A percentile compares a stretch with the other conserved stretches of the same genome.
These are phyloP conservation scores for Syzygium jambos DNA, from an alignment of 345 rosid genomes.

Conservation along the genomic window DNA sequence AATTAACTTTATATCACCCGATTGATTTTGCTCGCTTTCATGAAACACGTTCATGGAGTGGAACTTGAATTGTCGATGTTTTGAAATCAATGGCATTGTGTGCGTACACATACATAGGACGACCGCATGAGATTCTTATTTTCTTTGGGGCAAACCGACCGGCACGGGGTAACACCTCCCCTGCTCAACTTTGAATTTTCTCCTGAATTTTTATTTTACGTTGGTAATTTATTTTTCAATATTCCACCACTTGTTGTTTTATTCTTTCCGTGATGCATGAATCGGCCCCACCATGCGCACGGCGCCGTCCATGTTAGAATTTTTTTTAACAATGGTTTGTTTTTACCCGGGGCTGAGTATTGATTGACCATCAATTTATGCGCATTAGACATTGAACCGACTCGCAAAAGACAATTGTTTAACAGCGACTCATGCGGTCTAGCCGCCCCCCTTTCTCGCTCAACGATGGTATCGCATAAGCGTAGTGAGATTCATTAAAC, in stretches of 20 bases:
- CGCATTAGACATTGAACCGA: not conserved
- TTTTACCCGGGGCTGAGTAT: not conserved
- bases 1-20: not conserved
- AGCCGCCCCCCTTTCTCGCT: not conserved
- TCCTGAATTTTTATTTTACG: not conserved
- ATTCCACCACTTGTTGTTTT: not conserved
- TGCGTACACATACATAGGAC: no score
- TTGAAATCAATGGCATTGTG: no score
- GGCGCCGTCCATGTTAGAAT: not conserved
- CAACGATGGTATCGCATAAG: not conserved
- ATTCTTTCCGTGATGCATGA: not conserved
- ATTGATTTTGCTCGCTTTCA: no score
- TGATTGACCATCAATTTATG: not conserved
- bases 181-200: not conserved
- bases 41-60: not conserved
- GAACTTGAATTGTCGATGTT: no score
- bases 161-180: not conserved
- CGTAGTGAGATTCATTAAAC: not conserved
- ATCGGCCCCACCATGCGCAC: not conserved
- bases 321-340: fast-evolving
- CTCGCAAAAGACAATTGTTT: not conserved
- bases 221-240: not conserved
- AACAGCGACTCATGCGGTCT: not conserved
- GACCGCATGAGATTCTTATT: no score
- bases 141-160: not conserved